These are phyloP conservation scores for Pythium brassicae DNA, from an alignment of 352 stramenopile species.

Conservation along the genomic window DNA sequence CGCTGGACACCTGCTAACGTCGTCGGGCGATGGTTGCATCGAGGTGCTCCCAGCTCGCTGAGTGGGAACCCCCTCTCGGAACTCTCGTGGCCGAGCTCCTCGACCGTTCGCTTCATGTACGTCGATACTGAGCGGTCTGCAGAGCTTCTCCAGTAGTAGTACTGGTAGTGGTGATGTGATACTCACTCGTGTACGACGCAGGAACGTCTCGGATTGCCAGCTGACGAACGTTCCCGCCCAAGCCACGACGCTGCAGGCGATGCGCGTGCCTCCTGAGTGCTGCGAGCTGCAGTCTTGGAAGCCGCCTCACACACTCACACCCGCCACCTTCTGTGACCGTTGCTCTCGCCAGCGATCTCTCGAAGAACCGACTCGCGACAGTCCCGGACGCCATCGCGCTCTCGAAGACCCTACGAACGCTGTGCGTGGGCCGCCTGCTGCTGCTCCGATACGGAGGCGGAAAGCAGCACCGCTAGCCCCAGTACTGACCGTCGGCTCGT, in stretches of 20 bases:
- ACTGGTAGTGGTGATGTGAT: not conserved
- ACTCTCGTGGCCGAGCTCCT: slow-evolving; percentile 4
- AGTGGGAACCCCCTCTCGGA: not conserved
- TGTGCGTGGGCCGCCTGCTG: slow-evolving; percentile 1
- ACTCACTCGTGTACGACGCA: not conserved
- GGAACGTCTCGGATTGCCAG: slow-evolving; percentile 7
- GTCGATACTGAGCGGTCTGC: not conserved
- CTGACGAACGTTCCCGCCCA: not conserved
- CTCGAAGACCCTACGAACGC: slow-evolving; percentile 6
- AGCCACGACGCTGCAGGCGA: not conserved
- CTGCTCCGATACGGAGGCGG: not conserved
- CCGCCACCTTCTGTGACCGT: too few species aligned
- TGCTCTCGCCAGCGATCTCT: slow-evolving; percentile 3
- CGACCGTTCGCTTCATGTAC: slow-evolving; percentile 7
- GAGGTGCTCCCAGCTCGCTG: not conserved
- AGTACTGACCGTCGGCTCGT: not conserved
- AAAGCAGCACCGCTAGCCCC: too few species aligned
- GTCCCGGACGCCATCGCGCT: slow-evolving; percentile 1
- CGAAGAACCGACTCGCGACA: slow-evolving; percentile 5
- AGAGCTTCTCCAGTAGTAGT: too few species aligned
- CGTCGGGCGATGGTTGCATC: too few species aligned
- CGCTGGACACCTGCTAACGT: too few species aligned
- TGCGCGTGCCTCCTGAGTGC: slow-evolving; percentile 3
- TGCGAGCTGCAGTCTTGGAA: too few species aligned
- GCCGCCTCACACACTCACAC: too few species aligned